Evolutionary conservation across 2,329 filamentous ascomycete genomes (phyloP).

Genomic region (Gaeumannomyces tritici): DNA sequence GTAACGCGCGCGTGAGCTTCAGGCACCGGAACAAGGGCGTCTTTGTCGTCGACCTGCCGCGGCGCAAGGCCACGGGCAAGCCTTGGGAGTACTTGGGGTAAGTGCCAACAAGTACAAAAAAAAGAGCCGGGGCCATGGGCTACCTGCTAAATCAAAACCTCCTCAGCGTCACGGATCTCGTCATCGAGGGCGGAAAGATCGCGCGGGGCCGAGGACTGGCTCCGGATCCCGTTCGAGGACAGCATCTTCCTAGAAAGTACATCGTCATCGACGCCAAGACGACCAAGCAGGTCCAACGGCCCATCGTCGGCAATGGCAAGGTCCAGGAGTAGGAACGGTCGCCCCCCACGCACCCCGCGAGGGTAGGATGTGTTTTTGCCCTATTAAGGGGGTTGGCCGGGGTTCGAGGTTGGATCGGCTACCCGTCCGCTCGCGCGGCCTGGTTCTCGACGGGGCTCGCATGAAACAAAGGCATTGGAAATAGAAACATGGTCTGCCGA

Average conservation of each 20-base stretch:
- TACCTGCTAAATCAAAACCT: too few relatives aligned
- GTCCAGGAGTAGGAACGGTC: not conserved
- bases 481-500: not conserved
- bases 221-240: constrained; percentile 5
- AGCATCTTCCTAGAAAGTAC: not conserved
- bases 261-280: not conserved
- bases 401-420: not conserved
- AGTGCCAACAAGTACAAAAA: too few relatives aligned
- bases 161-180: constrained; percentile 2
- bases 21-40: constrained; percentile 3
- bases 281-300: not conserved
- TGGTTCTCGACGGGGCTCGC: not conserved
- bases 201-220: constrained; percentile 4
- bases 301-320: not conserved
- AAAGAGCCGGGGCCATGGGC: too few relatives aligned
- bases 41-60: constrained; percentile 4
- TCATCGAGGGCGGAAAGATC: constrained; percentile 1
- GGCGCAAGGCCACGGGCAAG: constrained; percentile 4
- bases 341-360: too few relatives aligned
- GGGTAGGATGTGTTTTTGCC: not conserved
- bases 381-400: not conserved
- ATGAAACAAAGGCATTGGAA: not conserved
- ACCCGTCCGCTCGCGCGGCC: too few relatives aligned
- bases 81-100: constrained; percentile 3
- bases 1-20: constrained; percentile 1